Conservation (phyloP, 495 filamentous ascomycete species). For the Penicillium flavigenum region DNA sequence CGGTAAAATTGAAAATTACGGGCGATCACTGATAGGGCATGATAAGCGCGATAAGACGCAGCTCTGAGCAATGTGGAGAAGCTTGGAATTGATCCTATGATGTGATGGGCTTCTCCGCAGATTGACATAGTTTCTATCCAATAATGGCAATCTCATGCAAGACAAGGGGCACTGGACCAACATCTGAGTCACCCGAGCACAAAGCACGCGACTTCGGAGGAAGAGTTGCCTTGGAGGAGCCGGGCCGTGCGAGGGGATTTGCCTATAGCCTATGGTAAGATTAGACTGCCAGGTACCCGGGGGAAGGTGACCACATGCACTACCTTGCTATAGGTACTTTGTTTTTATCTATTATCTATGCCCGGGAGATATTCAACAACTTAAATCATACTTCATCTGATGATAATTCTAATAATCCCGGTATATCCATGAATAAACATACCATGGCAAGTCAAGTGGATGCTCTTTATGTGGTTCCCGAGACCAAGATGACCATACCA, state of each 20-base stretch:
- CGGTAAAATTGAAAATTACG: conserved; percentile 2
- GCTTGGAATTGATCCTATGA: conserved; percentile 9
- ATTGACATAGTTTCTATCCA: conserved; percentile 11
- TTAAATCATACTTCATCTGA: neutral
- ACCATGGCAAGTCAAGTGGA: neutral
- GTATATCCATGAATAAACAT: neutral
- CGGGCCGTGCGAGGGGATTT: conserved; percentile 17
- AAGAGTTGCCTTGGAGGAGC: conserved; percentile 26
- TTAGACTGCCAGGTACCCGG: conserved; percentile 32
- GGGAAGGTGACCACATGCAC: neutral
- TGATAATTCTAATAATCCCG: neutral
- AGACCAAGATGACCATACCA: conserved; percentile 3
- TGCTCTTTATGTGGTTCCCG: neutral
- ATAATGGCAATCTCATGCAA: conserved; percentile 5
- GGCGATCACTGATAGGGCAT: neutral
- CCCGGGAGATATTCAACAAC: neutral
- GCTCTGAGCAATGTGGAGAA: conserved; percentile 11
- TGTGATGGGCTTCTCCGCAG: conserved; percentile 11
- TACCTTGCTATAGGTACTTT: neutral
- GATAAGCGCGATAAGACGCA: conserved; percentile 20
- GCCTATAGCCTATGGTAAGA: neutral
- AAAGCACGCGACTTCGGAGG: conserved; percentile 37
- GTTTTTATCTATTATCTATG: neutral
- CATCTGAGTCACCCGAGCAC: conserved; percentile 16
- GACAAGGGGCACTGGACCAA: conserved; percentile 9